A percentile compares a stretch with the other conserved stretches of the same genome.
These are phyloP conservation scores for Aspergillus unguis DNA, from an alignment of 2,329 filamentous ascomycete genomes.

Conservation along the genomic window DNA sequence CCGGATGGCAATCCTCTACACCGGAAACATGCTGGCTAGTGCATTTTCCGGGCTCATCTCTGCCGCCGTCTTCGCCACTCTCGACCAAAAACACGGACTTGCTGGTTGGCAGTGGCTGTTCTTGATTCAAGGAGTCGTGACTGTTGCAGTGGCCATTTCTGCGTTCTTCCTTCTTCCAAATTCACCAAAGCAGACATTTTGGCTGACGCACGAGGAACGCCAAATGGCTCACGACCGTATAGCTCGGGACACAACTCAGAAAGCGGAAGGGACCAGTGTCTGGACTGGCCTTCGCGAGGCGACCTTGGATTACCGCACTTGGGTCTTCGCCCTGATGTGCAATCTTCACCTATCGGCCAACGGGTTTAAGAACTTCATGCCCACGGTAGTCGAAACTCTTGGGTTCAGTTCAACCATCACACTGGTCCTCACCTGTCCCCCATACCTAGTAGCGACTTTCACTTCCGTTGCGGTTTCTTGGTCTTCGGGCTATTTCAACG, in stretches of 20 bases:
- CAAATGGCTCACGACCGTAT: constrained; percentile 49
- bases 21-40: constrained; percentile 20
- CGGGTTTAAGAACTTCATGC: constrained; percentile 46
- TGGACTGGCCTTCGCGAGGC: constrained; percentile 49
- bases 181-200: constrained; percentile 42
- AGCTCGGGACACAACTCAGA: constrained; percentile 52
- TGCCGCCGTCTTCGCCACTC: constrained; percentile 22
- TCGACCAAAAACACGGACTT: constrained; percentile 30
- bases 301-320: constrained; percentile 50
- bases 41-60: constrained; percentile 17
- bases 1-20: constrained; percentile 43
- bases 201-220: constrained; percentile 48
- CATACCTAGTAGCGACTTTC: constrained; percentile 50
- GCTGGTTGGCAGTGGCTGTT: constrained; percentile 55
- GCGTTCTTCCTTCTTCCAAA: constrained; percentile 43
- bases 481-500: constrained; percentile 47
- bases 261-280: constrained; percentile 45
- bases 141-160: constrained; percentile 36
- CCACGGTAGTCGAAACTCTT: constrained; percentile 45
- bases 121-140: constrained; percentile 50
- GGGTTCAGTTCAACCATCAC: constrained; percentile 49
- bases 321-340: constrained; percentile 55
- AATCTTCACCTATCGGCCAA: constrained; percentile 55
- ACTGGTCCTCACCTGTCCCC: constrained; percentile 50
- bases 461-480: constrained; percentile 49